Evolutionary conservation across 2,329 filamentous ascomycete genomes (phyloP).

Genomic region (Trichocomaceae sp.): DNA sequence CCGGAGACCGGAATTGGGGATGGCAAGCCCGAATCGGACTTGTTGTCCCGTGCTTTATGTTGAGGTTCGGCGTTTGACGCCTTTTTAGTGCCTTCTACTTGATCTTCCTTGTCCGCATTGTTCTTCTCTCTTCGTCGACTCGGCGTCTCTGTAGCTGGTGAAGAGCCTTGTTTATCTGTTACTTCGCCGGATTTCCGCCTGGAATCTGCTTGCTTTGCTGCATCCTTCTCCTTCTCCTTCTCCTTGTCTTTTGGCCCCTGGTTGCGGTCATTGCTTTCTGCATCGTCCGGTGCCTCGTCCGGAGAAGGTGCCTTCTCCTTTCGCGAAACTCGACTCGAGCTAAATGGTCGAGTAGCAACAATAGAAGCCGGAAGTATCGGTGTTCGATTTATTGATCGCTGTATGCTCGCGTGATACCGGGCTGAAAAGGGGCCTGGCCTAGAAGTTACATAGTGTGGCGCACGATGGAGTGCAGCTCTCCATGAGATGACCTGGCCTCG

Average conservation of each 20-base stretch:
- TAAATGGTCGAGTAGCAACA: slow-evolving; percentile 35
- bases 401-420: slow-evolving; percentile 27
- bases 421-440: slow-evolving; percentile 27
- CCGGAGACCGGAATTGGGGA: slow-evolving; percentile 35
- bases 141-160: slow-evolving; percentile 25
- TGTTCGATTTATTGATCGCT: slow-evolving; percentile 22
- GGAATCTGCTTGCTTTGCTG: slow-evolving; percentile 32
- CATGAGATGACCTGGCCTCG: slow-evolving; percentile 60
- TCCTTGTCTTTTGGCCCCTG: slow-evolving; percentile 37
- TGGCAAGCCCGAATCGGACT: slow-evolving; percentile 46
- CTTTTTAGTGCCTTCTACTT: slow-evolving; percentile 36
- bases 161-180: slow-evolving; percentile 24
- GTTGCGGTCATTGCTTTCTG: slow-evolving; percentile 41
- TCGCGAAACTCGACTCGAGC: slow-evolving; percentile 42
- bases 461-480: slow-evolving; percentile 54
- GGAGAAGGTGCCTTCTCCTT: slow-evolving; percentile 52
- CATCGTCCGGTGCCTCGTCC: slow-evolving; percentile 31
- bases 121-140: slow-evolving; percentile 35
- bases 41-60: slow-evolving; percentile 35
- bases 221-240: slow-evolving; percentile 21
- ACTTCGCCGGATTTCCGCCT: slow-evolving; percentile 37
- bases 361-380: slow-evolving; percentile 21
- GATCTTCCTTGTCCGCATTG: slow-evolving; percentile 29
- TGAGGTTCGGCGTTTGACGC: slow-evolving; percentile 27
- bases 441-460: slow-evolving; percentile 36